phyloP scores from a whole-genome alignment of 208 protist species.

The Borovskyia barvae region DNA sequence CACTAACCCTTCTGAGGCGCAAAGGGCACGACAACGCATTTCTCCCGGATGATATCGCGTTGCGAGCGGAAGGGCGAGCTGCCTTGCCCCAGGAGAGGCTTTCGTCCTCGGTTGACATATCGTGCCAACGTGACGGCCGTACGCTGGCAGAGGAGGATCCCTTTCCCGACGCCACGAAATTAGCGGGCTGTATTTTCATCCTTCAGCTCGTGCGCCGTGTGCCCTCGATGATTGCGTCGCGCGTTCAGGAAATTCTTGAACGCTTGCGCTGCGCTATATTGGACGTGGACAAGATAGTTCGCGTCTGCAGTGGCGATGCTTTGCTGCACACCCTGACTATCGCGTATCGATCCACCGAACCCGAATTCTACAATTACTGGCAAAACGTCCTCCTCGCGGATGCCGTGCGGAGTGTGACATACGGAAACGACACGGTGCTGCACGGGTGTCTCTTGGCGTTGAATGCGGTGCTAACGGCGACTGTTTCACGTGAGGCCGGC shows the following conservation, averaged over 20 bases:
- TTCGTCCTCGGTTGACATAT: constrained; percentile 2
- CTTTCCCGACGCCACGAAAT: constrained; percentile 44
- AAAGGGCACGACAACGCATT: constrained; percentile 35
- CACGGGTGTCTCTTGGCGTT: constrained; percentile 69
- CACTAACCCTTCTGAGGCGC: constrained; percentile 44
- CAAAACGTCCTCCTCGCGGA: constrained; percentile 64
- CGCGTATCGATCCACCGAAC: constrained; percentile 60
- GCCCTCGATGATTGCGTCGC: constrained; percentile 56
- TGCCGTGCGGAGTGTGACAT: constrained; percentile 37
- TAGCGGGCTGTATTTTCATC: constrained; percentile 73
- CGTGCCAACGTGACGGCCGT: background rate
- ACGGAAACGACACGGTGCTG: constrained; percentile 34
- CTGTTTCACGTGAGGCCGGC: constrained; percentile 34
- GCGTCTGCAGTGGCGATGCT: constrained; percentile 36
- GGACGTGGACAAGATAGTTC: constrained; percentile 43
- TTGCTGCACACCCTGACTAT: constrained; percentile 59
- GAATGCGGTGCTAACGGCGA: constrained; percentile 69
- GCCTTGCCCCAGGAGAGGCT: background rate
- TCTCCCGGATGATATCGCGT: constrained; percentile 12
- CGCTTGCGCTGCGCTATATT: constrained; percentile 53
- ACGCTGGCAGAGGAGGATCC: constrained; percentile 2
- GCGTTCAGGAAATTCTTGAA: constrained; percentile 53
- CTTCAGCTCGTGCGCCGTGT: constrained; percentile 66
- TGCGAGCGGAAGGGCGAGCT: background rate
- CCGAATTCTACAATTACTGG: constrained; percentile 47